Evolutionary conservation across 495 filamentous ascomycete genomes (phyloP).

Genomic region (Penicillium turbatum): DNA sequence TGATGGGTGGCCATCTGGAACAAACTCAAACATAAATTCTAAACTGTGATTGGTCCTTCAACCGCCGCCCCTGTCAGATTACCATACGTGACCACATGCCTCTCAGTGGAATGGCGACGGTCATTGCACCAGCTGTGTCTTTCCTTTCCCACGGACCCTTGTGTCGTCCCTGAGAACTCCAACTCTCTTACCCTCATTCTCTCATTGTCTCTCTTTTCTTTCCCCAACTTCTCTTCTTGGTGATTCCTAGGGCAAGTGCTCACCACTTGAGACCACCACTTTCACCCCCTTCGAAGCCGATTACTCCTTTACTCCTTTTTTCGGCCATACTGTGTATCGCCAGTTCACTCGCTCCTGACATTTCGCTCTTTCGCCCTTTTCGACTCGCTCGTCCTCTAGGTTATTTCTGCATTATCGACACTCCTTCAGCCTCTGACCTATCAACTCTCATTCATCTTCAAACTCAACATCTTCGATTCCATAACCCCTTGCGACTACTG

Average conservation of each 20-base stretch:
- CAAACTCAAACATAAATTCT: background rate
- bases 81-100: constrained; percentile 6
- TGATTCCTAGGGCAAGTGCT: background rate
- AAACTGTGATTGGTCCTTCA: background rate
- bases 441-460: constrained; percentile 9
- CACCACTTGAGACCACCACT: background rate
- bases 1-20: background rate
- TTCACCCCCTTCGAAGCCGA: constrained; percentile 9
- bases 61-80: constrained; percentile 2
- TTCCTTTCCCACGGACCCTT: constrained; percentile 3
- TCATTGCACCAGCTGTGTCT: constrained; percentile 1
- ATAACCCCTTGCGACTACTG: background rate
- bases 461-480: background rate
- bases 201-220: constrained; percentile 11
- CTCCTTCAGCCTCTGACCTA: constrained; percentile 5
- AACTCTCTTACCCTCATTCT: constrained; percentile 21
- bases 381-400: constrained; percentile 6
- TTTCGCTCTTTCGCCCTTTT: constrained; percentile 11
- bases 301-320: constrained; percentile 16
- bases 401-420: constrained; percentile 5
- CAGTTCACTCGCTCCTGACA: constrained; percentile 32
- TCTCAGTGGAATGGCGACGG: background rate
- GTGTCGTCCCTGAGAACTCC: constrained; percentile 1
- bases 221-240: constrained; percentile 10
- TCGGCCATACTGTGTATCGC: constrained; percentile 39